Evolutionary conservation across 768 basidiomycete species (phyloP).

Genomic region (Rhodotorula paludigena): DNA sequence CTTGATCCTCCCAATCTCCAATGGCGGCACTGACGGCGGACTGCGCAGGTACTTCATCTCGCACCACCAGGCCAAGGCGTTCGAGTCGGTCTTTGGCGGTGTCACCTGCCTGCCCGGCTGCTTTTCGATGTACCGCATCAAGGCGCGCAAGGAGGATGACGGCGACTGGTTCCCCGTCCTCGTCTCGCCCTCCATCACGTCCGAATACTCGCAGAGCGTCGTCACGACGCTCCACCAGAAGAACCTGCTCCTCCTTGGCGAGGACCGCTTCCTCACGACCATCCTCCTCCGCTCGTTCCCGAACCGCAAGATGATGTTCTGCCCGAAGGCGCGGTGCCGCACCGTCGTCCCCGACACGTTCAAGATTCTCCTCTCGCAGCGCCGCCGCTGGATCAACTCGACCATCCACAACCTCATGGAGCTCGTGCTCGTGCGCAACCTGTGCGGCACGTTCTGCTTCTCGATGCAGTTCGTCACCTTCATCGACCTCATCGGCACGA

Average conservation of each 20-base stretch:
- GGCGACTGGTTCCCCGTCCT: conserved; percentile 98
- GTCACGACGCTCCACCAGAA: conserved; percentile 96
- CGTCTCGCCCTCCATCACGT: conserved; percentile 92
- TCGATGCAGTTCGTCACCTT: conserved; percentile 99
- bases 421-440: conserved; percentile 88
- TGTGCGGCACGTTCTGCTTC: conserved; percentile 99
- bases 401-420: conserved; percentile 99
- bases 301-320: conserved; percentile 98
- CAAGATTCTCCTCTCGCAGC: conserved; percentile 84
- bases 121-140: conserved; percentile 98
- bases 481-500: conserved; percentile 88
- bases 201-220: conserved; percentile 90
- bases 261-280: conserved; percentile 98
- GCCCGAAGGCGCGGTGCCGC: conserved; percentile 89
- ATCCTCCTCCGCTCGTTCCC: conserved; percentile 95
- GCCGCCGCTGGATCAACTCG: conserved; percentile 98
- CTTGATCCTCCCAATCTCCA: not conserved
- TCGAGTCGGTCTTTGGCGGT: conserved; percentile 98
- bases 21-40: not conserved
- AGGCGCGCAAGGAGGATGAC: conserved; percentile 77
- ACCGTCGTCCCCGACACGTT: conserved; percentile 97
- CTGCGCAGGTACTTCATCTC: conserved; percentile 77
- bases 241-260: conserved; percentile 89
- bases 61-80: conserved; percentile 95
- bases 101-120: conserved; percentile 99